Percentiles rank a stretch among this genome's conserved stretches.
Conservation (phyloP, 75 land plant genomes). For the Ceratopteris richardii region DNA sequence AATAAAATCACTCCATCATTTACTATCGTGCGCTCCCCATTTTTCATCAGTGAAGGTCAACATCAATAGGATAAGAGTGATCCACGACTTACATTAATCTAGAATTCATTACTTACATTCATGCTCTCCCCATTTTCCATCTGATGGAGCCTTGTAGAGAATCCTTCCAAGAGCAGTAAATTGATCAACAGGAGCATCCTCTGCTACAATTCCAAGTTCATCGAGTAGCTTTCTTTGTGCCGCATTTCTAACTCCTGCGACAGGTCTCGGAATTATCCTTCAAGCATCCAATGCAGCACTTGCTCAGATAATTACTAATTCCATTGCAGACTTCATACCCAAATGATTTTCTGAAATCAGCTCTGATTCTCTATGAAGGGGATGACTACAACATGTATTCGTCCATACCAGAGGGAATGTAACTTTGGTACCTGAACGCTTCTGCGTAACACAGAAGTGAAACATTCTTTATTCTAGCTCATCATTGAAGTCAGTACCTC, state of each 20-base stretch:
- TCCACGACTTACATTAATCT: too few species aligned
- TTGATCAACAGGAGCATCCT: constrained; percentile 84
- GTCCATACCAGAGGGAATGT: constrained; percentile 99
- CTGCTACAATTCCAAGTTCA: constrained; percentile 87
- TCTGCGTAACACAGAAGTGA: too few species aligned
- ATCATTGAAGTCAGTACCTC: background rate
- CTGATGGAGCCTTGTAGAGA: constrained; percentile 95
- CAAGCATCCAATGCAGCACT: too few species aligned
- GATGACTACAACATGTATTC: constrained; percentile 99
- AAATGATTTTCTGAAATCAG: constrained; percentile 71
- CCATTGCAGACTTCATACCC: constrained; percentile 30
- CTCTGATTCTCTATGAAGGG: constrained; percentile 91
- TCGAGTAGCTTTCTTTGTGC: constrained; percentile 96
- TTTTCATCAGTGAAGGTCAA: too few species aligned
- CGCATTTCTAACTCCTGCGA: constrained; percentile 92
- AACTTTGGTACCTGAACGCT: constrained; percentile 95
- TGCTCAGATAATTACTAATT: too few species aligned
- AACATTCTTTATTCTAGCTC: background rate
- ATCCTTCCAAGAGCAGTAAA: constrained; percentile 87
- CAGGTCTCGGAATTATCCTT: too few species aligned
- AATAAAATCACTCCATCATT: too few species aligned
- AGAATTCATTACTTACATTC: constrained; percentile 48
- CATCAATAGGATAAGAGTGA: too few species aligned
- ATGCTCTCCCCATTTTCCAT: constrained; percentile 99
- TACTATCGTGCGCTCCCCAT: constrained; percentile 99